phyloP scores from a whole-genome alignment of 257 asterid species.

The Nicotiana obtusifolia region DNA sequence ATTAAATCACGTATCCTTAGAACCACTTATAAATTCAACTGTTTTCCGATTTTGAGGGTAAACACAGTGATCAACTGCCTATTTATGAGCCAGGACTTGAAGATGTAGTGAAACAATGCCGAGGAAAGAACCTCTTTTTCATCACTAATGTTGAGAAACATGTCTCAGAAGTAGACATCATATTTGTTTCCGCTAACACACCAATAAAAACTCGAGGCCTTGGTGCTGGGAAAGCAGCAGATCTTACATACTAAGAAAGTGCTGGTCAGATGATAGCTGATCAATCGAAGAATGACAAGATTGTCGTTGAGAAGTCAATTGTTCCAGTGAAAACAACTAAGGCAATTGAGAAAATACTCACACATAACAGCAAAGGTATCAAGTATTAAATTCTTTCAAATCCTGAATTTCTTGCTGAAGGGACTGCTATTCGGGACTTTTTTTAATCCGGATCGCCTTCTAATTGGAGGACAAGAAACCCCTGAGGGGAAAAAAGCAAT shows the following conservation, averaged over 20 bases:
- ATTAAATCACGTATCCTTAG: no score
- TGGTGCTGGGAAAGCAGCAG: slow-evolving; percentile 40
- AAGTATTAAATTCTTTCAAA: slow-evolving; percentile 30
- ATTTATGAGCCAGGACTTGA: slow-evolving; percentile 38
- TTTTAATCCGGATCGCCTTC: slow-evolving; percentile 23
- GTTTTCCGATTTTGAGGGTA: no score
- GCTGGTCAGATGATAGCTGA: slow-evolving; percentile 38
- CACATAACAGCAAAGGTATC: slow-evolving; percentile 33
- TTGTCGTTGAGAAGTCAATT: slow-evolving; percentile 32
- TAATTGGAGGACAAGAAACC: slow-evolving; percentile 24
- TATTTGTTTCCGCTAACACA: slow-evolving; percentile 33
- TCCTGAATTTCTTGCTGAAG: slow-evolving; percentile 35
- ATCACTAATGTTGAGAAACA: slow-evolving; percentile 31
- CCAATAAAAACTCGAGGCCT: slow-evolving; percentile 32
- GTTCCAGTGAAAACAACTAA: slow-evolving; percentile 39
- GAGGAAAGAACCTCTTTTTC: slow-evolving; percentile 34
- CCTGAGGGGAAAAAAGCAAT: slow-evolving; percentile 22
- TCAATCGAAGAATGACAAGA: slow-evolving; percentile 26
- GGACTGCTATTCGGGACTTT: slow-evolving; percentile 33
- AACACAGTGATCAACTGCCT: slow-evolving; percentile 21
- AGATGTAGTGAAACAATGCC: slow-evolving; percentile 28
- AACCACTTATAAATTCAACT: no score
- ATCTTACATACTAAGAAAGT: slow-evolving; percentile 36
- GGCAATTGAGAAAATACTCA: slow-evolving; percentile 30
- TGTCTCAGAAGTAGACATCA: slow-evolving; percentile 28